These are phyloP conservation scores for Chionographis japonica DNA, from an alignment of 106 monocot genomes.

Conservation along the genomic window DNA sequence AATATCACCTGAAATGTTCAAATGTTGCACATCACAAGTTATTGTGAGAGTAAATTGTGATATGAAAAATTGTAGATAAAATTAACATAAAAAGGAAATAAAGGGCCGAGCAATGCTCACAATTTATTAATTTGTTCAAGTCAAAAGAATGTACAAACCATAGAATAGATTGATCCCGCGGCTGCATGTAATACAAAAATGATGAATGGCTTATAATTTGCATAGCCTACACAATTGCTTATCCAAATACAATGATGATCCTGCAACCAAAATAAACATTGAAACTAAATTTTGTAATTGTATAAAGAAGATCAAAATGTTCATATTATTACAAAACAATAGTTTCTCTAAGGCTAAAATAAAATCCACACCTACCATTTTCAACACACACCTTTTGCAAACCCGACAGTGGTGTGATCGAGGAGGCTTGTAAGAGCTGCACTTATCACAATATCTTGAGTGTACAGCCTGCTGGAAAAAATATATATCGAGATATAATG, in stretches of 20 bases:
- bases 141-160: slow-evolving; percentile 39
- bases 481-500: background rate
- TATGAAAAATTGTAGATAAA: background rate
- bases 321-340: background rate
- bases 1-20: slow-evolving; percentile 12
- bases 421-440: slow-evolving; percentile 68
- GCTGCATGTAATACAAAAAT: slow-evolving; percentile 68
- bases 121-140: background rate
- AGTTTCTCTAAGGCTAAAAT: too few species aligned
- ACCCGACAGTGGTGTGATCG: slow-evolving; percentile 80
- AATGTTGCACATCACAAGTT: background rate
- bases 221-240: slow-evolving; percentile 82
- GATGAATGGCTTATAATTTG: slow-evolving; percentile 84
- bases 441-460: slow-evolving; percentile 70
- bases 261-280: slow-evolving; percentile 29
- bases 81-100: background rate
- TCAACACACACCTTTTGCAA: slow-evolving; percentile 87
- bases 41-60: background rate
- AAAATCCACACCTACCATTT: slow-evolving; percentile 66
- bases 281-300: background rate
- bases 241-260: slow-evolving; percentile 98
- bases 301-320: background rate
- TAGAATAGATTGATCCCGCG: slow-evolving; percentile 62
- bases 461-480: slow-evolving; percentile 33
- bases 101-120: background rate